phyloP scores from a whole-genome alignment of 371 early-diverging fungal species.

The Syncephalis fuscata region DNA sequence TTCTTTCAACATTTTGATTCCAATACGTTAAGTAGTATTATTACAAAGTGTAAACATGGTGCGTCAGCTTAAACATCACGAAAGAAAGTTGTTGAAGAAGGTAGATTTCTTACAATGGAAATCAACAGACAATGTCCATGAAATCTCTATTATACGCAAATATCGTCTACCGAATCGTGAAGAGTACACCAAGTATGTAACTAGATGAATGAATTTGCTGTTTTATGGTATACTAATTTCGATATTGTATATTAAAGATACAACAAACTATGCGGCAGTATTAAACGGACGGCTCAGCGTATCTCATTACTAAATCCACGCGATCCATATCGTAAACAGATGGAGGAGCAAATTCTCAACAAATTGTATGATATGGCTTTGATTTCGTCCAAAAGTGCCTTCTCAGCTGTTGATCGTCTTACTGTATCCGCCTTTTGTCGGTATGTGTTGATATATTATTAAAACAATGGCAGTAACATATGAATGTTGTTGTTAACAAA shows the following conservation, averaged over 20 bases:
- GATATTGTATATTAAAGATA: too few species aligned
- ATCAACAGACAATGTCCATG: conserved; percentile 75
- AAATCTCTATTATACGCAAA: conserved; percentile 80
- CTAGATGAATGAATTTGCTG: neutral
- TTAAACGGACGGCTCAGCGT: conserved; percentile 74
- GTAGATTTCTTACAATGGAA: conserved; percentile 98
- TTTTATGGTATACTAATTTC: too few species aligned
- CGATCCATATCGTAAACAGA: conserved; percentile 66
- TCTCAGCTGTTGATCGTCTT: conserved; percentile 80
- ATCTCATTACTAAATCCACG: conserved; percentile 80
- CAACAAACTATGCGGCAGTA: conserved; percentile 77
- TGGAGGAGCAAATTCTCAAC: conserved; percentile 71
- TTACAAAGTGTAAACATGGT: conserved; percentile 18
- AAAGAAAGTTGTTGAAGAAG: conserved; percentile 95
- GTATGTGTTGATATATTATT: conserved; percentile 6
- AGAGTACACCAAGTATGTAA: conserved; percentile 86
- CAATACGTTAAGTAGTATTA: too few species aligned
- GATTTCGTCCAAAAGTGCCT: conserved; percentile 64
- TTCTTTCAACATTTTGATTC: too few species aligned
- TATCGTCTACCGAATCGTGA: conserved; percentile 90
- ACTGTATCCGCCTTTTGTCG: conserved; percentile 85
- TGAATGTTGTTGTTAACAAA: neutral
- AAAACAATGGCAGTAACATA: neutral
- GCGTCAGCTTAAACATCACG: conserved; percentile 90
- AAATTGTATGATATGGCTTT: conserved; percentile 88